Evolutionary conservation across 139 green algal genomes (phyloP).

Genomic region (Pleodorina starrii): DNA sequence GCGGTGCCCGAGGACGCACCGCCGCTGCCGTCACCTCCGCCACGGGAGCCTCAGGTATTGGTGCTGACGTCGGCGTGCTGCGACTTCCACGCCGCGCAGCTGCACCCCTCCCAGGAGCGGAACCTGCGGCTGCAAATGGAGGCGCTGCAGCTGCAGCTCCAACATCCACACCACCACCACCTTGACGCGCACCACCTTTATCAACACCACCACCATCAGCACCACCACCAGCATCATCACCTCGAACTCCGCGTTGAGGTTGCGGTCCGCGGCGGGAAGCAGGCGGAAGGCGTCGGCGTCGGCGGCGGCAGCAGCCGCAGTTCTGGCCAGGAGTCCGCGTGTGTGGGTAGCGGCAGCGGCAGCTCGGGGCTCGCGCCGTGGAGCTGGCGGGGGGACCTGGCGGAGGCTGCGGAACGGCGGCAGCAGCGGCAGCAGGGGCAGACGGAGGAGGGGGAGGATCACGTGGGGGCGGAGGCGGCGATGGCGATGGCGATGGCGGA

Average conservation of each 20-base stretch:
- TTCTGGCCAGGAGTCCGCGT: too few relatives aligned
- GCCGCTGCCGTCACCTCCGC: neutral
- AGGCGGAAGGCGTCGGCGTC: too few relatives aligned
- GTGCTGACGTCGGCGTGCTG: slow-evolving; percentile 2
- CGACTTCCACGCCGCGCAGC: neutral
- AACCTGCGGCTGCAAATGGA: neutral
- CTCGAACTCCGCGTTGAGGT: too few relatives aligned
- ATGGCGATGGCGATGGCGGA: neutral
- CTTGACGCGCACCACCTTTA: too few relatives aligned
- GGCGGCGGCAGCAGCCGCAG: too few relatives aligned
- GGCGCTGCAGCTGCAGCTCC: neutral
- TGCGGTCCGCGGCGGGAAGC: too few relatives aligned
- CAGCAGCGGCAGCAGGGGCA: neutral
- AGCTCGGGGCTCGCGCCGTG: too few relatives aligned
- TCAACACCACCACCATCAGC: neutral
- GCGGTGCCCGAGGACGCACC: neutral
- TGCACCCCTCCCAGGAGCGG: neutral
- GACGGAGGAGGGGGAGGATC: neutral
- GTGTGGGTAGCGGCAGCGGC: too few relatives aligned
- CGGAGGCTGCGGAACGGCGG: too few relatives aligned
- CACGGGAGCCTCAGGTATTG: neutral
- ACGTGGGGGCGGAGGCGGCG: neutral
- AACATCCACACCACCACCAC: neutral
- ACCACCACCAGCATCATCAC: too few relatives aligned
- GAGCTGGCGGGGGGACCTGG: too few relatives aligned